These are phyloP conservation scores for Salix dunnii DNA, from an alignment of 345 rosid species.

Conservation along the genomic window DNA sequence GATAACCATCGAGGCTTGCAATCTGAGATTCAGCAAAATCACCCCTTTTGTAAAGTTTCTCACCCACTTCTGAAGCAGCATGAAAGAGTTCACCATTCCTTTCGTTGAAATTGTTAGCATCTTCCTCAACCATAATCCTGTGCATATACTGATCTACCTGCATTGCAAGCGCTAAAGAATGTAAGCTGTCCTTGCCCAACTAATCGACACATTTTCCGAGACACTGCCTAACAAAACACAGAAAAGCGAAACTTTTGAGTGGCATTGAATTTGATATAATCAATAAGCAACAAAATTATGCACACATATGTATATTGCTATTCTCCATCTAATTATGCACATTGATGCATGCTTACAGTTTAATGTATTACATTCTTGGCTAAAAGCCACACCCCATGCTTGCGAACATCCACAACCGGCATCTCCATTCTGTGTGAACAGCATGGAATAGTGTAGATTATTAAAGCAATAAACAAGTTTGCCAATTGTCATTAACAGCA, in stretches of 20 bases:
- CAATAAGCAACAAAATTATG: neutral
- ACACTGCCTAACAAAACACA: neutral
- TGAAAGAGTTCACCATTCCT: conserved; percentile 44
- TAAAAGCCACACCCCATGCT: conserved; percentile 79
- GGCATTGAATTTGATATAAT: conserved; percentile 1
- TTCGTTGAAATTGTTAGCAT: conserved; percentile 39
- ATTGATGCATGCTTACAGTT: conserved; percentile 25
- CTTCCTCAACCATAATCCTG: conserved; percentile 80
- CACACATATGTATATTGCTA: conserved; percentile 16
- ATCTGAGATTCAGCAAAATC: conserved; percentile 71
- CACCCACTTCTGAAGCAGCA: conserved; percentile 69
- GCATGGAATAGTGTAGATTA: conserved; percentile 17
- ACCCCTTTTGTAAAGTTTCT: conserved; percentile 65
- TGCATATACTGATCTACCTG: conserved; percentile 87
- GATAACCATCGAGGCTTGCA: conserved; percentile 48
- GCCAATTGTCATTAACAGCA: neutral
- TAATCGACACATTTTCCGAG: neutral
- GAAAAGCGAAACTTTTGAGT: conserved; percentile 8
- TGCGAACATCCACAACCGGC: conserved; percentile 84
- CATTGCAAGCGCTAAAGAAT: conserved; percentile 15
- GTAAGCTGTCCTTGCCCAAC: conserved; percentile 7
- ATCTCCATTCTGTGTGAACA: conserved; percentile 70
- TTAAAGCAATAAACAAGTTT: neutral
- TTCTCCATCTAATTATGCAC: conserved; percentile 15
- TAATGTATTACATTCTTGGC: conserved; percentile 71